Percentiles rank a stretch among this genome's conserved stretches.
Conservation (phyloP, 129 eudicot genomes). For the Lonicera japonica region DNA sequence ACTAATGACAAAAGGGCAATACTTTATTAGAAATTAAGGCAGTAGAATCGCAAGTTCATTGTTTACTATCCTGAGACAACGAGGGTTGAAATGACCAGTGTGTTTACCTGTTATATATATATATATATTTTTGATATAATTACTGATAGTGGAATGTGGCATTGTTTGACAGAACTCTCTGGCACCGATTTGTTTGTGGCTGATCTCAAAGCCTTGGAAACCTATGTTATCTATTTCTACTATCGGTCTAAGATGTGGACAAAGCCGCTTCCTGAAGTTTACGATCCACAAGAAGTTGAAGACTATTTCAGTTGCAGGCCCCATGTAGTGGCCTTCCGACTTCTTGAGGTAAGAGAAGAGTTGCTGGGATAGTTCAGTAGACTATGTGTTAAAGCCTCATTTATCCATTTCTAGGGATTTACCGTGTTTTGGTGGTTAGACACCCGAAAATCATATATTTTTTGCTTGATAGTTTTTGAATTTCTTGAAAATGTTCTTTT, state of each 20-base stretch:
- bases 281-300: constrained; percentile 59
- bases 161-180: constrained; percentile 61
- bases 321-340: constrained; percentile 82
- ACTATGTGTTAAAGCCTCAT: background rate
- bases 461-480: background rate
- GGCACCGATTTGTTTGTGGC: constrained; percentile 76
- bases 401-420: background rate
- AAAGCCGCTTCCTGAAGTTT: constrained; percentile 90
- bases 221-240: constrained; percentile 62
- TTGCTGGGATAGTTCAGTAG: background rate
- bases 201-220: constrained; percentile 85
- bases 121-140: constrained; percentile 3
- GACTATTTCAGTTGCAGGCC: constrained; percentile 87
- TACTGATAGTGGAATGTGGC: constrained; percentile 11
- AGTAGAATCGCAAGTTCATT: too few species aligned
- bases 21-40: too few species aligned
- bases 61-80: too few species aligned
- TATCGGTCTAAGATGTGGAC: constrained; percentile 71
- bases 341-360: constrained; percentile 61
- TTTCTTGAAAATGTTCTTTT: too few species aligned
- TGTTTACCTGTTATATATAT: too few species aligned
- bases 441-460: background rate
- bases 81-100: too few species aligned
- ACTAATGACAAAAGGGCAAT: too few species aligned
- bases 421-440: background rate